phyloP scores from a whole-genome alignment of 257 asterid species.

The Sherardia arvensis region DNA sequence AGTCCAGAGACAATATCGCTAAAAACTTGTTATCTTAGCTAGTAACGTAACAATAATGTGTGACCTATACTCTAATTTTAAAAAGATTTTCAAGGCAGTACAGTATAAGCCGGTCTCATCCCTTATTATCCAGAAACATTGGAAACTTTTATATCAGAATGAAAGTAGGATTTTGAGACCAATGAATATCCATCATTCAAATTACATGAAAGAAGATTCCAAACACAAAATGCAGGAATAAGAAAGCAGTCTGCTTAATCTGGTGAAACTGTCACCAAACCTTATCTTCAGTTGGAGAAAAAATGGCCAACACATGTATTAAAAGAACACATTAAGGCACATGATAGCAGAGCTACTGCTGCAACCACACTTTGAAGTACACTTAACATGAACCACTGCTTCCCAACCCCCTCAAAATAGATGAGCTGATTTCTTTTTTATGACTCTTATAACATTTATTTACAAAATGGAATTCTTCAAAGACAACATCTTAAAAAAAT shows the following conservation, averaged over 20 bases:
- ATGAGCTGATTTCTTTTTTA: too few species aligned
- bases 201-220: neutral
- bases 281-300: neutral
- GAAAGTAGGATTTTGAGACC: neutral
- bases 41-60: neutral
- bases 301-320: neutral
- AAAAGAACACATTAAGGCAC: neutral
- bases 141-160: neutral
- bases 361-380: too few species aligned
- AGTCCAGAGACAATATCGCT: neutral
- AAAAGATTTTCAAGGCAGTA: neutral
- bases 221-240: neutral
- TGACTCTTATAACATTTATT: neutral
- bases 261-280: neutral
- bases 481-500: neutral
- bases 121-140: neutral
- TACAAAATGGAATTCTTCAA: neutral
- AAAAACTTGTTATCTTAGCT: neutral
- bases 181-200: neutral
- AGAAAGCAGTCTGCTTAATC: neutral
- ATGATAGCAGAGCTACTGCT: neutral
- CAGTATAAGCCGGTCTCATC: neutral
- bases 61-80: neutral
- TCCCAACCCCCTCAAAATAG: neutral
- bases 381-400: neutral